A percentile compares a stretch with the other conserved stretches of the same genome.
These are phyloP conservation scores for Hypoxylon sp. DNA, from an alignment of 2,329 filamentous ascomycete genomes.

Conservation along the genomic window DNA sequence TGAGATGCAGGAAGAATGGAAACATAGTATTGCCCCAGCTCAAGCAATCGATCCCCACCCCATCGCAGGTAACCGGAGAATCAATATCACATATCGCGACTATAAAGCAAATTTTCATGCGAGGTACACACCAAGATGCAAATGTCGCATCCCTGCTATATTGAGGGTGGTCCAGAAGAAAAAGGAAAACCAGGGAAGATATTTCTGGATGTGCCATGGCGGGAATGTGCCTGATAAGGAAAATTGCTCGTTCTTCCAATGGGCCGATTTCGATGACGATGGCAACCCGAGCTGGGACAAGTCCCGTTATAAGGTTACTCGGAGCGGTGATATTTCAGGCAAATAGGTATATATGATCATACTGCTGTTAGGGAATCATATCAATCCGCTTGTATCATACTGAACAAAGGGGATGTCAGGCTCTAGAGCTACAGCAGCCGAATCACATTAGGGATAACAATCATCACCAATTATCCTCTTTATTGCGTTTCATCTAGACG, in stretches of 20 bases:
- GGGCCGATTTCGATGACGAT: slow-evolving; percentile 89
- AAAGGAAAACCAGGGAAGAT: slow-evolving; percentile 80
- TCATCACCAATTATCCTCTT: not conserved
- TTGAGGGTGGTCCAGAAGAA: slow-evolving; percentile 86
- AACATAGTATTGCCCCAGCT: slow-evolving; percentile 85
- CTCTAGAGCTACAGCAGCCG: not conserved
- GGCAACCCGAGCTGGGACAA: slow-evolving; percentile 79
- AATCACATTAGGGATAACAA: not conserved
- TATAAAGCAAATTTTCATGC: slow-evolving; percentile 86
- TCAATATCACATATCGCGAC: slow-evolving; percentile 95
- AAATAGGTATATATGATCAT: not conserved
- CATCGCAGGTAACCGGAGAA: slow-evolving; percentile 81
- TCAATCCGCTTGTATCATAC: not conserved
- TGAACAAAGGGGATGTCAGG: not conserved
- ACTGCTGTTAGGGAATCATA: not conserved
- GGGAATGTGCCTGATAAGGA: slow-evolving; percentile 78
- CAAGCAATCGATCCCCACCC: slow-evolving; percentile 87
- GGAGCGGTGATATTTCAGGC: not conserved
- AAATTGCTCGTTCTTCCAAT: slow-evolving; percentile 84
- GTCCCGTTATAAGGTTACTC: slow-evolving; percentile 44
- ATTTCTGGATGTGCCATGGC: slow-evolving; percentile 95
- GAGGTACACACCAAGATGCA: slow-evolving; percentile 81
- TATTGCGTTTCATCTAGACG: slow-evolving; percentile 1
- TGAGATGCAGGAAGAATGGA: slow-evolving; percentile 98
- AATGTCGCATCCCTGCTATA: slow-evolving; percentile 77